Evolutionary conservation across 2,329 filamentous ascomycete species (phyloP).

Genomic region (Colletotrichum sp.): DNA sequence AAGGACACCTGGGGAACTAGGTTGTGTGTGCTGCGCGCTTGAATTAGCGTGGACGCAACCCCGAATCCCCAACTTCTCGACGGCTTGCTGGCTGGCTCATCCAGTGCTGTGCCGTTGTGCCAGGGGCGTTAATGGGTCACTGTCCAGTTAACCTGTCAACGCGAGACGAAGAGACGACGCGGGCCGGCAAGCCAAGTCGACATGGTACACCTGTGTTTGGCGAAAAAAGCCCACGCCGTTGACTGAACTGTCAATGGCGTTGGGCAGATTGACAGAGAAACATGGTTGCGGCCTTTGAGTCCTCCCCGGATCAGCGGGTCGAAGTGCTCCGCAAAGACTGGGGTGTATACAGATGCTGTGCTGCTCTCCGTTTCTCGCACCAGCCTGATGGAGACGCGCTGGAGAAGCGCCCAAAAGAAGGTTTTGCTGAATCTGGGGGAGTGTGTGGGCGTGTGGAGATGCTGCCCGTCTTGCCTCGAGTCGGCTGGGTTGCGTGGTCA

Average conservation of each 20-base stretch:
- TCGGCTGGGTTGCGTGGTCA: neutral
- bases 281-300: neutral
- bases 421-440: constrained; percentile 11
- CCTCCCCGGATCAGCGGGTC: constrained; percentile 22
- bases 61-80: neutral
- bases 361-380: neutral
- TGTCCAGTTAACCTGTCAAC: neutral
- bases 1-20: neutral
- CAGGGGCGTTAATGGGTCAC: neutral
- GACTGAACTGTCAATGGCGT: neutral
- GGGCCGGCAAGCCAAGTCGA: neutral
- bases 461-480: constrained; percentile 12
- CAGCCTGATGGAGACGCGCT: neutral
- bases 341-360: neutral
- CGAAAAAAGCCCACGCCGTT: neutral
- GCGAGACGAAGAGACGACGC: neutral
- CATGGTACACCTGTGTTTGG: neutral
- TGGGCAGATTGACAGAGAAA: neutral
- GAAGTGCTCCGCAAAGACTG: constrained; percentile 13
- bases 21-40: neutral
- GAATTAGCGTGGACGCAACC: neutral
- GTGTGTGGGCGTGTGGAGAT: constrained; percentile 17
- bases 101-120: neutral
- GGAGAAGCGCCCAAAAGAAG: constrained; percentile 2
- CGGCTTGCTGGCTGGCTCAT: neutral